Conservation (phyloP, 2,329 filamentous ascomycete genomes). For the Ceratocystis diversiconidia region DNA sequence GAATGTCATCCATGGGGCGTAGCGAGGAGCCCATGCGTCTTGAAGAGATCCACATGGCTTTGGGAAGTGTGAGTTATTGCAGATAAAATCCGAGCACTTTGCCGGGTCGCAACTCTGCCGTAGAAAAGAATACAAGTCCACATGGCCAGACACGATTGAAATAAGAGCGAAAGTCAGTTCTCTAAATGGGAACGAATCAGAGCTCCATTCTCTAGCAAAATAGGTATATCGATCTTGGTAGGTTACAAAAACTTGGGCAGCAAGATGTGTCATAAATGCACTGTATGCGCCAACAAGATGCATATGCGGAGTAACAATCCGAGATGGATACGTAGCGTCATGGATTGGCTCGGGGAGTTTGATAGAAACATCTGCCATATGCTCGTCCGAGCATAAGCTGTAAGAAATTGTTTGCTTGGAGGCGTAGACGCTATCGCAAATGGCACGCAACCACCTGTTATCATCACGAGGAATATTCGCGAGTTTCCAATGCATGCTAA, state of each 20-base stretch:
- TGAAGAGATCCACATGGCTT: neutral
- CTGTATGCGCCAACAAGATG: neutral
- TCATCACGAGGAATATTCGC: constrained; percentile 18
- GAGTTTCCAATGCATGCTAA: constrained; percentile 20
- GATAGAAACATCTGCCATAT: constrained; percentile 14
- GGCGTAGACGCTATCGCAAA: constrained; percentile 15
- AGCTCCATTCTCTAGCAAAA: constrained; percentile 19
- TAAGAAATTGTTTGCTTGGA: constrained; percentile 17
- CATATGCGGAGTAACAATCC: neutral
- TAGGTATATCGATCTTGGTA: constrained; percentile 14
- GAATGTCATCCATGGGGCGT: neutral
- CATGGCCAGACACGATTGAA: constrained; percentile 15
- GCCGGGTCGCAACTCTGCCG: neutral
- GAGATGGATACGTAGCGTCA: constrained; percentile 9
- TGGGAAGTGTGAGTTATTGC: neutral
- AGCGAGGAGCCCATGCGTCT: neutral
- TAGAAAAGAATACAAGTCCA: neutral
- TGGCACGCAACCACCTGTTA: constrained; percentile 13
- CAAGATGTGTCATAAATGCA: neutral
- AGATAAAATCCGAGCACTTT: neutral
- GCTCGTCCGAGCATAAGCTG: neutral
- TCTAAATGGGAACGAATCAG: constrained; percentile 20
- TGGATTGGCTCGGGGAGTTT: constrained; percentile 11
- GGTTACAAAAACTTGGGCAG: constrained; percentile 3
- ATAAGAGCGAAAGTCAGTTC: constrained; percentile 20